Evolutionary conservation across 164 flowering plant genomes (phyloP).

Genomic region (Malania oleifera): DNA sequence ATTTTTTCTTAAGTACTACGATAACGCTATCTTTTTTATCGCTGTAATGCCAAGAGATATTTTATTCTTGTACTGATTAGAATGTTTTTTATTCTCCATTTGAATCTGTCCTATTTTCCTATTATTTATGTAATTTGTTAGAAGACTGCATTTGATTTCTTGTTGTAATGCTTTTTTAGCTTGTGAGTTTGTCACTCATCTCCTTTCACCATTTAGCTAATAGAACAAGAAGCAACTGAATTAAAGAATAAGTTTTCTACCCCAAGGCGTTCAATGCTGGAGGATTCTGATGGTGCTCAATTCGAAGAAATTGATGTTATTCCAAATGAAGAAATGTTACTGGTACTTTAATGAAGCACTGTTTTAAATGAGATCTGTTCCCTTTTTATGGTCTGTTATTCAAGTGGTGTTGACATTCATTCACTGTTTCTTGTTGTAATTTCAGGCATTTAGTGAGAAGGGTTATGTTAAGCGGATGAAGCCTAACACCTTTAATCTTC

Average conservation of each 20-base stretch:
- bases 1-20: no score
- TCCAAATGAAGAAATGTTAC: constrained; percentile 91
- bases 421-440: constrained; percentile 1
- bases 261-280: constrained; percentile 82
- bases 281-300: constrained; percentile 73
- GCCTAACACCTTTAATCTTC: constrained; percentile 82
- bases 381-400: not conserved
- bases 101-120: no score
- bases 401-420: not conserved
- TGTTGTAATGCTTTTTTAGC: not conserved
- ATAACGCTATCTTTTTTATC: no score
- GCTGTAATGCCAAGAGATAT: no score
- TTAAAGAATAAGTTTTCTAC: constrained; percentile 73
- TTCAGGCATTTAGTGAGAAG: constrained; percentile 87
- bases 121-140: not conserved
- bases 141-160: not conserved
- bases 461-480: constrained; percentile 96
- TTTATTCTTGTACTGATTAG: no score
- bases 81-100: no score
- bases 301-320: constrained; percentile 92
- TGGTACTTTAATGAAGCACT: constrained; percentile 37
- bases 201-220: constrained; percentile 37
- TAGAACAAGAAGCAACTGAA: constrained; percentile 90
- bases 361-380: not conserved
- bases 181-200: not conserved